Evolutionary conservation across 352 stramenopile species (phyloP).

Genomic region (Pythium dissotocum): DNA sequence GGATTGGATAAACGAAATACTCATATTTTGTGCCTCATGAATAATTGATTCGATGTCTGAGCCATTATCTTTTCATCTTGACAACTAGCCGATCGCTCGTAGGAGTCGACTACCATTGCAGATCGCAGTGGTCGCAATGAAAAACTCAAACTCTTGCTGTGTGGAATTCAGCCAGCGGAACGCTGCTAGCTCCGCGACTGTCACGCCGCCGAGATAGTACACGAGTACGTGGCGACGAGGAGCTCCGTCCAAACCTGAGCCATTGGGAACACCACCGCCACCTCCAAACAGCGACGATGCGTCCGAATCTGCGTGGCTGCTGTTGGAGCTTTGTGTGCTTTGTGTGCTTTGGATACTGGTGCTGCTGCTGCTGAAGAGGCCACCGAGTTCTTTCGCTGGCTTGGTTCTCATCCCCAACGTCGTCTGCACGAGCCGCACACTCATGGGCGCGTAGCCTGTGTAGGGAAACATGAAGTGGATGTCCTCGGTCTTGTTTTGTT

Average conservation of each 20-base stretch:
- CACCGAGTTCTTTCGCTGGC: conserved; percentile 20
- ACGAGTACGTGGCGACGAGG: conserved; percentile 51
- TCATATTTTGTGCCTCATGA: too few relatives aligned
- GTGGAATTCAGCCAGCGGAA: conserved; percentile 73
- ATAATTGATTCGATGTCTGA: too few relatives aligned
- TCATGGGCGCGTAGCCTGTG: conserved; percentile 84
- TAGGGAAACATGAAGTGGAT: conserved; percentile 89
- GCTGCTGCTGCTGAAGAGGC: conserved; percentile 19
- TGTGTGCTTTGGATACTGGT: conserved; percentile 13
- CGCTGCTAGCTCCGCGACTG: conserved; percentile 78
- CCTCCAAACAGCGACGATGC: conserved; percentile 5
- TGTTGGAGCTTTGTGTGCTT: conserved; percentile 9
- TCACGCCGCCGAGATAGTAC: conserved; percentile 85
- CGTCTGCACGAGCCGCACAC: conserved; percentile 74
- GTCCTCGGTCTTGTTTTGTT: conserved; percentile 29
- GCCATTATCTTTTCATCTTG: too few relatives aligned
- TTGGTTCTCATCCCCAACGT: conserved; percentile 75
- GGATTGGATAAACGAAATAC: too few relatives aligned
- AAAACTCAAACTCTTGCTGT: conserved; percentile 63
- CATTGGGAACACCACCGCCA: not conserved
- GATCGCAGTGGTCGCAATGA: conserved; percentile 69
- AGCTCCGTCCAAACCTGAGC: not conserved
- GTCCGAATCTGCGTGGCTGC: not conserved
- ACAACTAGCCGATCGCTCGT: conserved; percentile 36
- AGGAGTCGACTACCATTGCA: conserved; percentile 73